A percentile compares a stretch with the other conserved stretches of the same genome.
These are phyloP conservation scores for Verticillium nonalfalfae DNA, from an alignment of 2,329 filamentous ascomycete genomes.

Conservation along the genomic window DNA sequence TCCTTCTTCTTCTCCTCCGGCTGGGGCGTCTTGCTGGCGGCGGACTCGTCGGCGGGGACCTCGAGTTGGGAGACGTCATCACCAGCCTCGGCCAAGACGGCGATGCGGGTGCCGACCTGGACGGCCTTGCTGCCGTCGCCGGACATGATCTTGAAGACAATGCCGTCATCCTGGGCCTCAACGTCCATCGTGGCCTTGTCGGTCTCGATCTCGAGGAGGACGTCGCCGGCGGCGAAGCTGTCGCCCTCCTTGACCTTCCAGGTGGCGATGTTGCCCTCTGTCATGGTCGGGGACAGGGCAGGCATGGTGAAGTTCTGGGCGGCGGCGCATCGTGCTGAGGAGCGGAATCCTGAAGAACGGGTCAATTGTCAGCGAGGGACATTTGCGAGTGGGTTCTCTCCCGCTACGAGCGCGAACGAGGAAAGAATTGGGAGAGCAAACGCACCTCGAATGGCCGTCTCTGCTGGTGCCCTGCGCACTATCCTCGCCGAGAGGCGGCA, in stretches of 20 bases:
- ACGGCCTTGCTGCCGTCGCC: slow-evolving; percentile 69
- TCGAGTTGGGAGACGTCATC: slow-evolving; percentile 72
- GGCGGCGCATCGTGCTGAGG: slow-evolving; percentile 56
- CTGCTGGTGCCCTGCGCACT: slow-evolving; percentile 45
- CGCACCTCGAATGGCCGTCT: slow-evolving; percentile 54
- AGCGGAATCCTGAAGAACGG: slow-evolving; percentile 51
- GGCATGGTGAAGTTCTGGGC: slow-evolving; percentile 90
- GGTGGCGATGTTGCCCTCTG: slow-evolving; percentile 78
- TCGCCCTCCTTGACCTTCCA: slow-evolving; percentile 90
- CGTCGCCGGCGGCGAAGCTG: slow-evolving; percentile 73
- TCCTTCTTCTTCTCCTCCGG: slow-evolving; percentile 9
- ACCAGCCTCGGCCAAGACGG: slow-evolving; percentile 72
- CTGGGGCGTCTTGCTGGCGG: slow-evolving; percentile 12
- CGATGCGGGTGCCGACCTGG: slow-evolving; percentile 75
- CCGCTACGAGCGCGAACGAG: background rate
- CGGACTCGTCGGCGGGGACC: slow-evolving; percentile 58
- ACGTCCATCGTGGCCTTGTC: slow-evolving; percentile 95
- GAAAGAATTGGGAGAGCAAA: slow-evolving; percentile 11
- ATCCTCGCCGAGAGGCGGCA: slow-evolving; percentile 59
- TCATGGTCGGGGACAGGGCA: slow-evolving; percentile 88
- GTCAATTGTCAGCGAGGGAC: slow-evolving; percentile 3
- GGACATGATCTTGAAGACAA: slow-evolving; percentile 76
- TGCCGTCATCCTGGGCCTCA: slow-evolving; percentile 83
- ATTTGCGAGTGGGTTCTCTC: background rate
- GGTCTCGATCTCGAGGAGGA: slow-evolving; percentile 87